Percentiles rank a stretch among this genome's conserved stretches.
phyloP scores from a whole-genome alignment of 176 grass and related monocot genomes.

The Bothriochloa decipiens region DNA sequence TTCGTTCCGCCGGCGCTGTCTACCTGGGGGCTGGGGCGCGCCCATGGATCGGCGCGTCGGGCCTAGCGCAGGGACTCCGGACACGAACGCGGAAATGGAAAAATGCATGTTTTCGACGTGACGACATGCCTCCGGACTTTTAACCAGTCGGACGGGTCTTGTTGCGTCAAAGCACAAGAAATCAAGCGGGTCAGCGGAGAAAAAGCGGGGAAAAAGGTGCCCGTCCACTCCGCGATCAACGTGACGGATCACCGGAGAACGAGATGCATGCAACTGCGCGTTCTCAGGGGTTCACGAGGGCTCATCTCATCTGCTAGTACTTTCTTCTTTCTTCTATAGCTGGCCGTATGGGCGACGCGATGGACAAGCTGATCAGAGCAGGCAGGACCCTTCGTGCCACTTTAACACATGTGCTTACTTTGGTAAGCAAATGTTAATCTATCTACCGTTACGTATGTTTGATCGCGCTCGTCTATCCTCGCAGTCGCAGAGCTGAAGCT shows the following conservation, averaged over 20 bases:
- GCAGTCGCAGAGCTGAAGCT: background rate
- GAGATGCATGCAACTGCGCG: background rate
- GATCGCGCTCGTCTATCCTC: background rate
- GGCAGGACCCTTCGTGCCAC: background rate
- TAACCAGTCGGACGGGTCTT: background rate
- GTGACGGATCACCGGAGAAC: background rate
- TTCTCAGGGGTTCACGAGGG: too few species aligned
- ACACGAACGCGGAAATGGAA: background rate
- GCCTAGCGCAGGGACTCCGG: too few species aligned
- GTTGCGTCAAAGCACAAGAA: background rate
- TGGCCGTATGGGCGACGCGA: slow-evolving; percentile 3
- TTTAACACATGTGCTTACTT: background rate
- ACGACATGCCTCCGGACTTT: slow-evolving; percentile 4
- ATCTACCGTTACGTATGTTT: background rate
- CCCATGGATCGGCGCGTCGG: background rate
- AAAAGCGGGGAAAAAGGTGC: background rate
- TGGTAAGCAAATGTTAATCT: background rate
- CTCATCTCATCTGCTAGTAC: too few species aligned
- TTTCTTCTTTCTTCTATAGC: too few species aligned
- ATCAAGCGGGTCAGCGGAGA: background rate
- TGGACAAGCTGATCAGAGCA: background rate
- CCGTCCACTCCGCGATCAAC: background rate
- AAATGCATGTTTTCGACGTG: too few species aligned
- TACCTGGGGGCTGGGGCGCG: too few species aligned
- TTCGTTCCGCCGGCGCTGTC: background rate